These are phyloP conservation scores for Hortiboletus flavorubellus DNA, from an alignment of 768 basidiomycete species.

Conservation along the genomic window DNA sequence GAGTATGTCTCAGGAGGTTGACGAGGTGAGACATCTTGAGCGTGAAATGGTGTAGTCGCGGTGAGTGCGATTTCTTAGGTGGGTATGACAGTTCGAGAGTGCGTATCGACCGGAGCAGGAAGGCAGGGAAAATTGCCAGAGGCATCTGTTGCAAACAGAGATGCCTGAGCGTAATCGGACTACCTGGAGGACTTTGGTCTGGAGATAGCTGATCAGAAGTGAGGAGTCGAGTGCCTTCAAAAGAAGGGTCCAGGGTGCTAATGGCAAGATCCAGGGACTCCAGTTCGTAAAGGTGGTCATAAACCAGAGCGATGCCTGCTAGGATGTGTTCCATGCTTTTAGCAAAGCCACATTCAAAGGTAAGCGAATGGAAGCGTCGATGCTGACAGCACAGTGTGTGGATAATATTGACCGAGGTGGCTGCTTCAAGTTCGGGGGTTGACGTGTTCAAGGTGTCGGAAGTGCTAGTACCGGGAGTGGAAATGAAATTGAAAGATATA, in stretches of 20 bases:
- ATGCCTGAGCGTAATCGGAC: constrained; percentile 21
- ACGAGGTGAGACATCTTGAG: constrained; percentile 41
- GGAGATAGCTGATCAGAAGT: constrained; percentile 15
- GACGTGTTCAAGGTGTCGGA: constrained; percentile 13
- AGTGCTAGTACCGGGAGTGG: constrained; percentile 9
- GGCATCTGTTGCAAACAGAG: constrained; percentile 44
- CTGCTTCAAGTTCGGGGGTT: constrained; percentile 9
- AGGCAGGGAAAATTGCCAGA: constrained; percentile 34
- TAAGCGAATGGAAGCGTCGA: constrained; percentile 32
- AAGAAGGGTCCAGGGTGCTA: constrained; percentile 23
- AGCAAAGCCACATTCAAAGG: constrained; percentile 31
- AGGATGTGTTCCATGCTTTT: constrained; percentile 30
- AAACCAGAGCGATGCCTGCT: constrained; percentile 14
- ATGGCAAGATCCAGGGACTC: constrained; percentile 31
- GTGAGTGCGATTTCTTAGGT: constrained; percentile 23
- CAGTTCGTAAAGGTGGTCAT: constrained; percentile 21
- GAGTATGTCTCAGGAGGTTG: constrained; percentile 36
- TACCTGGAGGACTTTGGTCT: constrained; percentile 1
- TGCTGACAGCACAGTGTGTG: constrained; percentile 18
- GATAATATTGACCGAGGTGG: constrained; percentile 27
- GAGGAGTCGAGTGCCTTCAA: constrained; percentile 27
- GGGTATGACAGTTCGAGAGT: constrained; percentile 43
- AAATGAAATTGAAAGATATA: constrained; percentile 36
- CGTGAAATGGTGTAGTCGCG: constrained; percentile 29
- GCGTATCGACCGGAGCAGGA: constrained; percentile 38